Evolutionary conservation across 495 filamentous ascomycete species (phyloP).

Genomic region (Aspergillus panamensis): DNA sequence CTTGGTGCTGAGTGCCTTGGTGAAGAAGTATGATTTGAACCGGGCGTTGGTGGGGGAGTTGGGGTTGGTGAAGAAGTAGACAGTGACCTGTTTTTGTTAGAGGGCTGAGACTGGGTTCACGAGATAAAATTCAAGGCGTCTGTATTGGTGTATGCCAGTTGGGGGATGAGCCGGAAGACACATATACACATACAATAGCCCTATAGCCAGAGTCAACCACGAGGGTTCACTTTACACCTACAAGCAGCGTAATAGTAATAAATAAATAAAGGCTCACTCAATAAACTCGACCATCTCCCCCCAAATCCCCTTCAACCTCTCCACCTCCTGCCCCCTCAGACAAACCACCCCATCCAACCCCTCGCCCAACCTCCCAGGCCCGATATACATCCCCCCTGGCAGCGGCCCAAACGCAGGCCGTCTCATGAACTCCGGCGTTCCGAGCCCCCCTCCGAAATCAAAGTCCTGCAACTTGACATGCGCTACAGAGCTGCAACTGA

Average conservation of each 20-base stretch:
- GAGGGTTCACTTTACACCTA: too few relatives aligned
- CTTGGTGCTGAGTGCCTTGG: constrained; percentile 46
- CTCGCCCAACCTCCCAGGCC: constrained; percentile 10
- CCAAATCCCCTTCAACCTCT: constrained; percentile 24
- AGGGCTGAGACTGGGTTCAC: too few relatives aligned
- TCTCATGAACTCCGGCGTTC: constrained; percentile 23
- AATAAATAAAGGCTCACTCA: background rate
- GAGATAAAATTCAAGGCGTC: too few relatives aligned
- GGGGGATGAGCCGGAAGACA: too few relatives aligned
- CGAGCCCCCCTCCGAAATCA: constrained; percentile 26
- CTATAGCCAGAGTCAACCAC: too few relatives aligned
- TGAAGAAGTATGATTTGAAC: constrained; percentile 53
- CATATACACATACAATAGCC: too few relatives aligned
- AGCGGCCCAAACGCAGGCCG: constrained; percentile 24
- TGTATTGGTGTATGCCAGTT: too few relatives aligned
- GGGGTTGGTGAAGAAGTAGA: constrained; percentile 28
- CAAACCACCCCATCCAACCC: constrained; percentile 26
- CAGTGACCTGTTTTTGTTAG: background rate
- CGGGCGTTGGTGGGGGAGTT: constrained; percentile 47
- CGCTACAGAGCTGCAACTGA: constrained; percentile 29
- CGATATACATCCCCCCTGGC: constrained; percentile 21
- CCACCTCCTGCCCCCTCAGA: constrained; percentile 25
- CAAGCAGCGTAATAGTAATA: background rate
- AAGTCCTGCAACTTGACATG: constrained; percentile 21
- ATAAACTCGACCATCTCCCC: constrained; percentile 13